Conservation (phyloP, 768 basidiomycete species). For the Hydnum rufescens region DNA sequence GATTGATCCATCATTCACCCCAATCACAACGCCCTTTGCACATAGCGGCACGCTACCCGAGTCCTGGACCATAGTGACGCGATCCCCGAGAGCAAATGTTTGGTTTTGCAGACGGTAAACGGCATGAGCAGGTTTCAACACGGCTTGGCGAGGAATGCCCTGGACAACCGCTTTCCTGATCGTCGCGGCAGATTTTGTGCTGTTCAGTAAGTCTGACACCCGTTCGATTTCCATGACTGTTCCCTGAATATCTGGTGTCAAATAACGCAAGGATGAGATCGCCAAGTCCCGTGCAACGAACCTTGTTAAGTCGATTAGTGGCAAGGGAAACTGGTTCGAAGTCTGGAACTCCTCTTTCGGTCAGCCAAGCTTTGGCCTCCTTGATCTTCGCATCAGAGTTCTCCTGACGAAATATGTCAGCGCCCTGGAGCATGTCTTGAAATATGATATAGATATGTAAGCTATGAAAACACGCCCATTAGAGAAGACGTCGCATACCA, state of each 20-base stretch:
- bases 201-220: constrained; percentile 47
- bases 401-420: constrained; percentile 34
- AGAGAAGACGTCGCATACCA: constrained; percentile 28
- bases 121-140: constrained; percentile 83
- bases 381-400: constrained; percentile 50
- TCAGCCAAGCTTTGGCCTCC: constrained; percentile 74
- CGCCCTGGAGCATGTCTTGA: constrained; percentile 51
- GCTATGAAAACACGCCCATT: not conserved
- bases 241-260: constrained; percentile 26
- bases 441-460: not conserved
- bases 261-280: not conserved
- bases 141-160: constrained; percentile 77
- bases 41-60: constrained; percentile 80
- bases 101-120: constrained; percentile 81
- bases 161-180: constrained; percentile 91
- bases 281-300: constrained; percentile 16
- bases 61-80: constrained; percentile 92
- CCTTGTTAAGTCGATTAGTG: constrained; percentile 82
- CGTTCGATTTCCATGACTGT: constrained; percentile 64
- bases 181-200: constrained; percentile 33
- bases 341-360: constrained; percentile 65
- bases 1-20: constrained; percentile 68
- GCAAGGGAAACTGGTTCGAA: constrained; percentile 85
- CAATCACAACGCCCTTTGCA: constrained; percentile 85
- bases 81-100: constrained; percentile 69